Base-by-base conservation (phyloP, 2,329 filamentous ascomycete genomes). In the Fusarium sororula region DNA sequence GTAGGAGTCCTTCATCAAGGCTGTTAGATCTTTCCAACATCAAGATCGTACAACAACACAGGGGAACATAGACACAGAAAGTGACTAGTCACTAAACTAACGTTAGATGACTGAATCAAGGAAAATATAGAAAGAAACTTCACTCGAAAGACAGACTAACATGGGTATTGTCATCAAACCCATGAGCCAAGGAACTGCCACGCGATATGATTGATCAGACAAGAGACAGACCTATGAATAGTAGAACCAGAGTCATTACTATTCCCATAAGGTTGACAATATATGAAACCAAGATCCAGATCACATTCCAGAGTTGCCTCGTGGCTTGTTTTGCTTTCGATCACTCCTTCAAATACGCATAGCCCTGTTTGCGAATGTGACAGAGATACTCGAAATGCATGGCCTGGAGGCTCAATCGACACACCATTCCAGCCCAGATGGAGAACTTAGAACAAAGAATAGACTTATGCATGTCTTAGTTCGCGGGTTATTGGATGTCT, bases 381-480 rank as follows among this genome's bases (percentile, higher is more conserved):
- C 14, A 24, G 24, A 51, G 28, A 44, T 54, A 9, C 28, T 28
- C 20, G 14, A 28, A 26, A 32, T 38, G 26, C 17, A 26, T 35
- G 35, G 28, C 22, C 28, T 15, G 42, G 41, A 30, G 35, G 35
- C 30, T 37, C 20, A 55, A 44, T n/a, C 35, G 18, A 30, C 30
- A 41, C 18, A 37, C 15, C 51, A 74, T 73, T 59, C 55, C 48
- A 60, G 48, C 32, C 37, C 20, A 44, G 57, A 51, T 17, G 59
- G 47, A 68, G 64, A 35, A 35, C 32, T 35, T 35, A 35, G 32
- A 67, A 70, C 55, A 74, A 66, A 74, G 61, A 47, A 65, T n/a
- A 18, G 18, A 59, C 56, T 37, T 51, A 59, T 51, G 42, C 12
- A 35, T 24, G 68, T 63, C 65, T 66, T 68, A 42, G 39, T 55